Base-by-base conservation (phyloP, 2,329 filamentous ascomycete genomes). In the Penicillium sp. region DNA sequence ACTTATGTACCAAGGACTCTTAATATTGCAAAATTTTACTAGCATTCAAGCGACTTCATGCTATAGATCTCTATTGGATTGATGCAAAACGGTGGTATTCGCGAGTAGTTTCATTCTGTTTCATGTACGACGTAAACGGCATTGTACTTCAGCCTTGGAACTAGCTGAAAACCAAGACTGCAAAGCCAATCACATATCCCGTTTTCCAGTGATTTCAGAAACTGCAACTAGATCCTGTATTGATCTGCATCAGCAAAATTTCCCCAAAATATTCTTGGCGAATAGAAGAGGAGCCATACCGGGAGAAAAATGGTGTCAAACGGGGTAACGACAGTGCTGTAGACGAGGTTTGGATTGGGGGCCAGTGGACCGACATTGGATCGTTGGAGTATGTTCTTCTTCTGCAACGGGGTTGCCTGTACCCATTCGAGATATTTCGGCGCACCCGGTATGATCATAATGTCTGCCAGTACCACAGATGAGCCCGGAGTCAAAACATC, bases 401-500 rank as follows among this genome's bases (percentile, higher is more conserved):
- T 63, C 21, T 58, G 39, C 29, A 22, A 29, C 5, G 56, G 52
- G 10, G 49, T 57, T 2, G 58, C 52, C 34, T 61, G 45, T 6
- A 63, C 54, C 60, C 60, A 63, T 24, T 57, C 45, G n/a, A 57
- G 13, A 49, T 61, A 63, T 11, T 55, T 34, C 16, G 59, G 57
- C 1, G 58, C 58, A 22, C 60, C 59, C n/a, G 59, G 59, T 39
- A 60, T 52, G 10, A 63, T 60, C 10, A 60, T 44, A 56, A 61
- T 63, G 47, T 61, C 60, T 5, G 60, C 60, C 16, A 62, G 6
- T 2, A 61, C 9, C 11, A 60, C 18, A 3, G 57, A 51, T 6
- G 45, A 50, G 0, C 87, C 88, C 0, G 79, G 76, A 0, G 75
- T 76, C 2, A 93, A 73, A 14, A 92, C 67, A 0, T 79, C 80